Base-by-base conservation (phyloP, 148 eudicot genomes). In the Diospyros kaki region DNA sequence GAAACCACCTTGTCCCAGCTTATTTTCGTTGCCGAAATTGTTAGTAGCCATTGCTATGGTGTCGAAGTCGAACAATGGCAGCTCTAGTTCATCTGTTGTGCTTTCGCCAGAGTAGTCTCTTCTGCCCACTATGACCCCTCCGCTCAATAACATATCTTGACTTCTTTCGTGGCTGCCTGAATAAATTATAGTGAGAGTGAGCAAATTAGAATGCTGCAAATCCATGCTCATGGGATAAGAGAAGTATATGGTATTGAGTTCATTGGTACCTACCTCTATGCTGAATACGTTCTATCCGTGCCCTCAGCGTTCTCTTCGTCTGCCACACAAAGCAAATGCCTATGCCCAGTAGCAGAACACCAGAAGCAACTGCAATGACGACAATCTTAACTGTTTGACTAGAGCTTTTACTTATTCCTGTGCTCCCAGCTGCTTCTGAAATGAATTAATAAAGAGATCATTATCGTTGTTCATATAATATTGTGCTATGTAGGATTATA, bases 1-100 rank as follows among this genome's bases (percentile, higher is more conserved):
- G 67, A 89, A 89, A 51, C 93, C 90, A 17, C 93, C 93, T 76
- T 85, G 84, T 2, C 93, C 93, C 0, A 89, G 82, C 76, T 81
- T 85, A 60, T 87, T 87, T 44, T 69, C 83, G 1, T 66, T 65
- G 4, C 83, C 77, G 76, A 89, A 89, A 60, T 79, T 71, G 39
- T 84, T 59, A 3, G 93, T 89, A n/a, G 93, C 93, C 28, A 44
- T 40, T 68, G 69, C 67, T 10, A 89, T 60, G 14, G 83, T 73
- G 4, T 64, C 71, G 44, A 83, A 75, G 53, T 87, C 88, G 38
- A 81, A 82, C 54, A 87, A 61, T 58, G 91, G 88, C 42, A 87
- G 73, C 75, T 89, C 91, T 3, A 84, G 56, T 17, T 85, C 89
- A 42, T 84, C 88, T 1, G 73, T 28, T 43, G 14, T 40, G 38